Conservation (phyloP, 2,329 filamentous ascomycete genomes). For the Trichoderma sp. region DNA sequence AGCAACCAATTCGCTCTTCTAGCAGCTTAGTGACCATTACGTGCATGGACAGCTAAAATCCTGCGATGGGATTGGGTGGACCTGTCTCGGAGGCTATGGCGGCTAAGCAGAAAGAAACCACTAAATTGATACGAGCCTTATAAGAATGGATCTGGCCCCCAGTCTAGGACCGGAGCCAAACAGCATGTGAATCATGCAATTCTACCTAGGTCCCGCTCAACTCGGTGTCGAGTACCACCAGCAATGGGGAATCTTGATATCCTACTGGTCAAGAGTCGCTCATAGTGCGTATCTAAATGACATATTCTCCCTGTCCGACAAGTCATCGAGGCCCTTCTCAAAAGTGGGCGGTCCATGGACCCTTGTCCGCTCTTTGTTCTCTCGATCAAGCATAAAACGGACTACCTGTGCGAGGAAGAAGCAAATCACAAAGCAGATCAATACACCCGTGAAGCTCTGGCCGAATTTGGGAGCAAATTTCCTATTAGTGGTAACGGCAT, state of each 20-base stretch:
- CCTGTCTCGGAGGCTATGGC: background rate
- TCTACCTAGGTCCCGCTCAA: background rate
- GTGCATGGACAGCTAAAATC: background rate
- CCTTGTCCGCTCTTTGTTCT: background rate
- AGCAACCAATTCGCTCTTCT: background rate
- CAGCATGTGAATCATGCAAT: background rate
- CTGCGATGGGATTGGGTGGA: background rate
- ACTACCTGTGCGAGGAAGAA: background rate
- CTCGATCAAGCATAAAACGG: background rate
- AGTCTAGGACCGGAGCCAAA: background rate
- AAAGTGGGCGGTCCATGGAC: constrained; percentile 1
- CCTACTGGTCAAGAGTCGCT: background rate
- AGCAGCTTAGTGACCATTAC: background rate
- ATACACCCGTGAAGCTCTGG: background rate
- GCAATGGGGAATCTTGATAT: background rate
- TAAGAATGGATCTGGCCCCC: background rate
- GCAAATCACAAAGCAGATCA: background rate
- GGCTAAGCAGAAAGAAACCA: background rate
- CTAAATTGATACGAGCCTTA: background rate
- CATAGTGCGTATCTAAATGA: background rate
- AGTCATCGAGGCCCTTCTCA: background rate
- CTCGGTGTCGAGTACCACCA: background rate
- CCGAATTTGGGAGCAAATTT: background rate
- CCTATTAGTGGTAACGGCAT: background rate
- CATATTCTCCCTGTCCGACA: background rate